Conservation (phyloP, 768 basidiomycete genomes). For the Mycena filopes region DNA sequence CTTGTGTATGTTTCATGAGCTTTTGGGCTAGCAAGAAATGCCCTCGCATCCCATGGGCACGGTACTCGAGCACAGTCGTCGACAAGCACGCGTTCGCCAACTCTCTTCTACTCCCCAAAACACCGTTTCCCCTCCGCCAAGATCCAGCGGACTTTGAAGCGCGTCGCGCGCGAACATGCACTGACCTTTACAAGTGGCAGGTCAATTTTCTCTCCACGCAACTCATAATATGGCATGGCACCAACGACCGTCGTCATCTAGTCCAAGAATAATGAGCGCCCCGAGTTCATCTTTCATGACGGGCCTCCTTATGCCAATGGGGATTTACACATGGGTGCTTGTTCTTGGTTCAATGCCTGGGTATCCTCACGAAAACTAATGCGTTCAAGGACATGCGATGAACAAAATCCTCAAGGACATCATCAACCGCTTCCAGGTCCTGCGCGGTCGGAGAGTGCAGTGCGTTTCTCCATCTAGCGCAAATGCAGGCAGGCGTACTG, state of each 20-base stretch:
- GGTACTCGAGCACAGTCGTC: conserved; percentile 11
- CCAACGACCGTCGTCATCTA: conserved; percentile 42
- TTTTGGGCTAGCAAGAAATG: conserved; percentile 21
- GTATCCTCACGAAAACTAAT: conserved; percentile 5
- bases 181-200: conserved; percentile 84
- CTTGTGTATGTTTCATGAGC: conserved; percentile 27
- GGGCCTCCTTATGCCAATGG: conserved; percentile 99
- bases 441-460: conserved; percentile 83
- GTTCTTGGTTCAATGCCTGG: conserved; percentile 33
- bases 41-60: conserved; percentile 13
- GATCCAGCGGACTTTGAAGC: conserved; percentile 72
- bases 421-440: conserved; percentile 88
- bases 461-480: conserved; percentile 49
- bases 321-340: conserved; percentile 89
- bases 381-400: conserved; percentile 82
- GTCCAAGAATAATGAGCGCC: conserved; percentile 73
- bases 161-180: conserved; percentile 70
- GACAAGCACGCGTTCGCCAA: conserved; percentile 55
- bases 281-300: conserved; percentile 89
- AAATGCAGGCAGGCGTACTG: not conserved
- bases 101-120: conserved; percentile 86
- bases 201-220: conserved; percentile 45
- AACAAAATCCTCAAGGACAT: conserved; percentile 98
- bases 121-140: conserved; percentile 78
- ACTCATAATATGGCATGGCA: not conserved